These are phyloP conservation scores for Mycena chlorophos DNA, from an alignment of 768 basidiomycete genomes.

Conservation along the genomic window DNA sequence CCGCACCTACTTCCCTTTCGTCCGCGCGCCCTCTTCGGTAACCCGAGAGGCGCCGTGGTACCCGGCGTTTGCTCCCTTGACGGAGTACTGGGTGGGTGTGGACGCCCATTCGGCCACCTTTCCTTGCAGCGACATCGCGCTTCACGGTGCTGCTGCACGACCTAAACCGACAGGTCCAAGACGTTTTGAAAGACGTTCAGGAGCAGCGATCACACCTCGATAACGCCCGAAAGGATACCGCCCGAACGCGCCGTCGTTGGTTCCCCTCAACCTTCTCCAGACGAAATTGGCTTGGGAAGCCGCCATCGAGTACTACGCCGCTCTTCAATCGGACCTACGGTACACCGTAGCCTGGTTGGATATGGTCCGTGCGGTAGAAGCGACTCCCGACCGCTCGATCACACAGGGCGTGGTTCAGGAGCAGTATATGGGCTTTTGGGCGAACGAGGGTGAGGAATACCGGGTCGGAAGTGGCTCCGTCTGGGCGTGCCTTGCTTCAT, in stretches of 20 bases:
- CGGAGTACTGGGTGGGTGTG: no score
- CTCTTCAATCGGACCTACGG: background rate
- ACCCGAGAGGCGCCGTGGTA: no score
- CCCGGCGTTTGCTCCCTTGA: no score
- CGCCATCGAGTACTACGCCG: background rate
- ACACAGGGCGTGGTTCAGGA: background rate
- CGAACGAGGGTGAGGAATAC: background rate
- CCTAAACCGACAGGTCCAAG: background rate
- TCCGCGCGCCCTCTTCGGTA: no score
- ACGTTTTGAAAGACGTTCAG: background rate
- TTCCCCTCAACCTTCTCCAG: no score
- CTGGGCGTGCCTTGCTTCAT: background rate
- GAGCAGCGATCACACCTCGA: no score
- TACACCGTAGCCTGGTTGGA: background rate
- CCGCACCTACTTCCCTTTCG: no score
- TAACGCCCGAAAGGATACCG: no score
- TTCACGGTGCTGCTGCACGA: background rate
- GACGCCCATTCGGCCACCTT: background rate
- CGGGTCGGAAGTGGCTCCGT: background rate
- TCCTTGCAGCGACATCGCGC: background rate
- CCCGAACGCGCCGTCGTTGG: no score
- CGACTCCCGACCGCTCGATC: background rate
- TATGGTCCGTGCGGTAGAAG: background rate
- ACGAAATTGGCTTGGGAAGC: background rate
- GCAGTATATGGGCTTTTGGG: background rate